Evolutionary conservation across 1,284 basidiomycete species (phyloP).

Genomic region (Ustilago tritici): DNA sequence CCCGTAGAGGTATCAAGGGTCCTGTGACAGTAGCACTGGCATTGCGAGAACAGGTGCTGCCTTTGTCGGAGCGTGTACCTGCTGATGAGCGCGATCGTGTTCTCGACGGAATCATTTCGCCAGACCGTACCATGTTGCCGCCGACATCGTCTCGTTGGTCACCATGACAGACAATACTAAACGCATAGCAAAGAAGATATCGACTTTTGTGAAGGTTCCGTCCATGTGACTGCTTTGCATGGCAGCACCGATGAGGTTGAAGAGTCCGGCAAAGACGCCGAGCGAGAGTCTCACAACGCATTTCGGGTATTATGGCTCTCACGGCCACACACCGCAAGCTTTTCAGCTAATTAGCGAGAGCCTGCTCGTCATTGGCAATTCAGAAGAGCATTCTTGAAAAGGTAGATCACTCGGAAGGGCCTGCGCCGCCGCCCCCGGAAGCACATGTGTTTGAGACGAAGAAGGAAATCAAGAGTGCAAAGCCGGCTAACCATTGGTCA

Average conservation of each 20-base stretch:
- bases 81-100: slow-evolving; percentile 66
- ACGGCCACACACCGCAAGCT: slow-evolving; percentile 1
- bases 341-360: neutral
- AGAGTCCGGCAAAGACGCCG: slow-evolving; percentile 17
- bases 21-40: slow-evolving; percentile 66
- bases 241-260: neutral
- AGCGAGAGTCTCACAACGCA: slow-evolving; percentile 1
- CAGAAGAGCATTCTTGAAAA: neutral
- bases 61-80: slow-evolving; percentile 58
- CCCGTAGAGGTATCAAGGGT: slow-evolving; percentile 18
- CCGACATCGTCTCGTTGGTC: slow-evolving; percentile 29
- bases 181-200: neutral
- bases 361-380: neutral
- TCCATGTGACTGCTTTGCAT: neutral
- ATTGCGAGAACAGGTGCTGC: slow-evolving; percentile 64
- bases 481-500: slow-evolving; percentile 13
- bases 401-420: slow-evolving; percentile 12
- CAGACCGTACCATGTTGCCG: slow-evolving; percentile 48
- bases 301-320: slow-evolving; percentile 17
- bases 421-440: slow-evolving; percentile 18
- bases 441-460: neutral
- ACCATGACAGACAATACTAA: slow-evolving; percentile 8
- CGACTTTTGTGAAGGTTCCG: neutral
- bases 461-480: slow-evolving; percentile 4
- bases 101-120: slow-evolving; percentile 65